These are phyloP conservation scores for Solanum hybrid DNA, from an alignment of 305 asterid species.

Conservation along the genomic window DNA sequence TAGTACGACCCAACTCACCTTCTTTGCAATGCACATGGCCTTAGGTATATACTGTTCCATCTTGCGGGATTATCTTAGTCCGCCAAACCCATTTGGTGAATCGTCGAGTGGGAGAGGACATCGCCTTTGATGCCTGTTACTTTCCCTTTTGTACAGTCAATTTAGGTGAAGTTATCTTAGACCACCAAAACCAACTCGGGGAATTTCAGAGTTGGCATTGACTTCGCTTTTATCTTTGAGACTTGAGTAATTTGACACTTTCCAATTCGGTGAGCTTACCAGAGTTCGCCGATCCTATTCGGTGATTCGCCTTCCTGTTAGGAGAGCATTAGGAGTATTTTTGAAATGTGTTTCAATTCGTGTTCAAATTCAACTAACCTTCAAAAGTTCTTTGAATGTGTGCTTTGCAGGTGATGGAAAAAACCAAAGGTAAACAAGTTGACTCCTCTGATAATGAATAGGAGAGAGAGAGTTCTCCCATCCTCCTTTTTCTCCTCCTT, in stretches of 20 bases:
- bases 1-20: no score
- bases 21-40: background rate
- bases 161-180: accelerated
- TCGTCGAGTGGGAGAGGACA: background rate
- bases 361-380: background rate
- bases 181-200: background rate
- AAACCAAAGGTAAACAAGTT: background rate
- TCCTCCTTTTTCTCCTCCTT: no score
- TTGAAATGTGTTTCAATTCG: background rate
- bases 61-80: background rate
- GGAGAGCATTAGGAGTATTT: background rate
- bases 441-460: background rate
- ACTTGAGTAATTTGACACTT: background rate
- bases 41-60: background rate
- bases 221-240: background rate
- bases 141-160: background rate
- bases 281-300: background rate
- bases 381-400: background rate
- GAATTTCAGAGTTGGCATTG: background rate
- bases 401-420: background rate
- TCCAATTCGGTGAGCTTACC: background rate
- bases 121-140: background rate
- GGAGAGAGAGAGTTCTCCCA: background rate
- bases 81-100: background rate
- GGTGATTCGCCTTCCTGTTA: background rate